Evolutionary conservation across 805 yeast species (phyloP).

Genomic region (Myxozyma udenii): DNA sequence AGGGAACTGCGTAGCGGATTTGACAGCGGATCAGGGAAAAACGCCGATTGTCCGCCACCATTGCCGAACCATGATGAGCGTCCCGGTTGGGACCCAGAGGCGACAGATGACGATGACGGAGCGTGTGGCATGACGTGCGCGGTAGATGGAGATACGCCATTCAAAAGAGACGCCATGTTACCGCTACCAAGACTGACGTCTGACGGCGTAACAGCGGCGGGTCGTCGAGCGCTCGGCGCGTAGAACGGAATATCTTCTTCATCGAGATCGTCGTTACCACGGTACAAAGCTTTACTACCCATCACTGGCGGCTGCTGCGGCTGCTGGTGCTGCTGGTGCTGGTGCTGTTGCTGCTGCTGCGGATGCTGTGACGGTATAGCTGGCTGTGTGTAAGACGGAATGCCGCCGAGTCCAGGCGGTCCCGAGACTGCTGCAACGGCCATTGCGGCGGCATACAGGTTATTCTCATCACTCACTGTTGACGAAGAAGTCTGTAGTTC

Average conservation of each 20-base stretch:
- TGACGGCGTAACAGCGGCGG: slow-evolving; percentile 1
- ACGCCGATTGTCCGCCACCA: slow-evolving; percentile 19
- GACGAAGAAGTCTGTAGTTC: slow-evolving; percentile 12
- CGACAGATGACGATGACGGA: no score
- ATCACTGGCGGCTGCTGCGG: slow-evolving; percentile 11
- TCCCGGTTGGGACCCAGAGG: no score
- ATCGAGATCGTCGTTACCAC: slow-evolving; percentile 20
- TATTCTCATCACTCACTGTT: slow-evolving; percentile 4
- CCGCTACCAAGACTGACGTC: neutral
- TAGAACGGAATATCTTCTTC: slow-evolving; percentile 16
- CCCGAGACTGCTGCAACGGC: no score
- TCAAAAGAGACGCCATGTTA: neutral
- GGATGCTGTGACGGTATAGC: neutral
- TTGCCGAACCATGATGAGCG: slow-evolving; percentile 11
- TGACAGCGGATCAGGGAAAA: slow-evolving; percentile 16
- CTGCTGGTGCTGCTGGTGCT: neutral
- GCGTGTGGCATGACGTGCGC: no score
- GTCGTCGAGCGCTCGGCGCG: slow-evolving; percentile 19
- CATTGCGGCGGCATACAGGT: no score
- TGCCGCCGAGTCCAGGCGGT: no score
- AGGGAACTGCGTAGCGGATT: neutral
- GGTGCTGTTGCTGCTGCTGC: neutral
- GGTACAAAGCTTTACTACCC: slow-evolving; percentile 22
- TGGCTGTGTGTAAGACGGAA: no score
- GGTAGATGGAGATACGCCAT: no score